phyloP scores from a whole-genome alignment of 2,329 filamentous ascomycete genomes.

The Trichophaea hybrida region DNA sequence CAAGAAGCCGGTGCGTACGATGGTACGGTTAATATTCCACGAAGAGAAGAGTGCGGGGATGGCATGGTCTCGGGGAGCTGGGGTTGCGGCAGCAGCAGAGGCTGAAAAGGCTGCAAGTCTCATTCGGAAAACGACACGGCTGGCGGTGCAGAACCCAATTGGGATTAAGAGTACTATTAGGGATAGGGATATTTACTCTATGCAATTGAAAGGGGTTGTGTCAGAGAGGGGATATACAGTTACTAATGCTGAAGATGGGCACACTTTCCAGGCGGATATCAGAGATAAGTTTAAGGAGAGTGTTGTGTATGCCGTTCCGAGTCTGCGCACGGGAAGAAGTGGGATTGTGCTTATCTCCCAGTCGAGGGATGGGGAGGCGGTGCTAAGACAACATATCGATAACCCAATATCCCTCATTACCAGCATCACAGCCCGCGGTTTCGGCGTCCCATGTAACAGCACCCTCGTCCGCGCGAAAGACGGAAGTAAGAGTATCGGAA shows the following conservation, averaged over 20 bases:
- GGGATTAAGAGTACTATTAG: slow-evolving; percentile 9
- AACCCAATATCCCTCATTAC: slow-evolving; percentile 17
- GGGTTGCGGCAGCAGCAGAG: slow-evolving; percentile 7
- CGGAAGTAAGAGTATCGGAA: neutral
- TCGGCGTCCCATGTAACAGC: slow-evolving; percentile 12
- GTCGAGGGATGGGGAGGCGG: slow-evolving; percentile 14
- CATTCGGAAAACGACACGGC: slow-evolving; percentile 13
- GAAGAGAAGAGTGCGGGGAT: slow-evolving; percentile 7
- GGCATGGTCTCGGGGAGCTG: neutral
- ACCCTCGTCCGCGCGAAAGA: slow-evolving; percentile 1
- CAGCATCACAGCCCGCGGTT: slow-evolving; percentile 12
- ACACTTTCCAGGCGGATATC: neutral
- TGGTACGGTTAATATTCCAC: slow-evolving; percentile 13
- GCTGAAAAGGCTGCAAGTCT: slow-evolving; percentile 18
- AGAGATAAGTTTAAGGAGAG: slow-evolving; percentile 6
- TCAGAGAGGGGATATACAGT: slow-evolving; percentile 9
- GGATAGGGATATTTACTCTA: slow-evolving; percentile 15
- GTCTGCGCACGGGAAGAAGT: slow-evolving; percentile 13
- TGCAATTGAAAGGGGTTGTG: slow-evolving; percentile 16
- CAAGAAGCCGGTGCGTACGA: slow-evolving; percentile 10
- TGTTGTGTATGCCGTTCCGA: slow-evolving; percentile 13
- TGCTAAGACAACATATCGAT: slow-evolving; percentile 17
- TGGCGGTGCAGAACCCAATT: slow-evolving; percentile 17
- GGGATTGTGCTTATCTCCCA: slow-evolving; percentile 16
- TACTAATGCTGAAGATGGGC: slow-evolving; percentile 2